Evolutionary conservation across 495 filamentous ascomycete species (phyloP).

Genomic region (Amorphotheca resinae): DNA sequence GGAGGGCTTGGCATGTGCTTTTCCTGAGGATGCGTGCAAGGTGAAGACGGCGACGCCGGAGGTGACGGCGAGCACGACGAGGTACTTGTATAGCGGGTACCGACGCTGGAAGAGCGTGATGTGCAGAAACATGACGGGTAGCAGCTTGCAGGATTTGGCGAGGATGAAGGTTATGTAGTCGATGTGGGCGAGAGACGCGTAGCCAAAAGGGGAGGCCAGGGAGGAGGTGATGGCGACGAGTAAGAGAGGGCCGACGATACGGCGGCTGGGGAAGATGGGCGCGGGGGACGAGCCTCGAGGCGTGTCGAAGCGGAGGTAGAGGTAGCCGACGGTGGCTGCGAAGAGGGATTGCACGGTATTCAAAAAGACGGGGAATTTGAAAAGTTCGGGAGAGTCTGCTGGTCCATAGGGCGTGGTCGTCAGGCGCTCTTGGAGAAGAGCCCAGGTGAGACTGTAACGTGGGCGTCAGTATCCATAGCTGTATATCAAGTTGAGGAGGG

Average conservation of each 20-base stretch:
- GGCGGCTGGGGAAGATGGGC: constrained; percentile 60
- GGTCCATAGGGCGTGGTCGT: constrained; percentile 84
- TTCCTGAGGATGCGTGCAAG: constrained; percentile 60
- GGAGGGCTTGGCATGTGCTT: constrained; percentile 35
- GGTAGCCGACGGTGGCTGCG: constrained; percentile 64
- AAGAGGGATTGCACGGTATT: constrained; percentile 93
- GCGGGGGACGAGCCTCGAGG: constrained; percentile 35
- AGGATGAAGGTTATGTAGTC: constrained; percentile 99
- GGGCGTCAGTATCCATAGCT: too few relatives aligned
- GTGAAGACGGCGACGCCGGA: constrained; percentile 92
- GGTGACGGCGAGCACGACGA: constrained; percentile 81
- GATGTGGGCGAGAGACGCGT: constrained; percentile 84
- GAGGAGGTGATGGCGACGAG: constrained; percentile 79
- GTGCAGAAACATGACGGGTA: constrained; percentile 95
- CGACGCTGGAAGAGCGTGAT: constrained; percentile 79
- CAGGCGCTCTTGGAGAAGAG: constrained; percentile 90
- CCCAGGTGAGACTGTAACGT: constrained; percentile 73
- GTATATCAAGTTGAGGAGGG: not conserved
- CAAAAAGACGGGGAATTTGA: constrained; percentile 86
- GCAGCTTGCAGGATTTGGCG: constrained; percentile 92
- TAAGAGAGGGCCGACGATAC: constrained; percentile 65
- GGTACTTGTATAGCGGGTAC: constrained; percentile 94
- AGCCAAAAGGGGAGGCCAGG: constrained; percentile 88
- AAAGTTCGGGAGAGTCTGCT: constrained; percentile 47
- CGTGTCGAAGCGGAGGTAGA: constrained; percentile 64